Base-by-base conservation (phyloP, 345 rosid species). In the Toxicodendron radicans region DNA sequence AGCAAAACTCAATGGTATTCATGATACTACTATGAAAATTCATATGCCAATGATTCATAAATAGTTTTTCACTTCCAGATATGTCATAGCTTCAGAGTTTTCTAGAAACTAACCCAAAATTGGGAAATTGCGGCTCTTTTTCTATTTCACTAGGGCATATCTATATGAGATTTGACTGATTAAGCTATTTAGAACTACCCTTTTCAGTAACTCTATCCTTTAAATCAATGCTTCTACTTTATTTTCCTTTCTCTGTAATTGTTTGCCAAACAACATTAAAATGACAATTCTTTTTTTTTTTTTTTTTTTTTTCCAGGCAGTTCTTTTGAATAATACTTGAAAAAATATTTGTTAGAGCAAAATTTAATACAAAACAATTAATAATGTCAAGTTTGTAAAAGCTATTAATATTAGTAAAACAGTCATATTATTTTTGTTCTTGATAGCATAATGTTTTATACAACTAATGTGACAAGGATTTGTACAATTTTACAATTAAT, bases 61-160 rank as follows among this genome's bases (percentile, higher is more conserved):
- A 69, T 21, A 69, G 10, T 30, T 38, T 35, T 65, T 45, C 7
- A 46, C 2, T 21, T 56, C 63, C 62, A 54, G 38, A 20, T 21
- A 56, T 11, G 4, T 49, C 21, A 13, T 8, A 38, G 52, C 52
- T 69, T 56, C 51, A 38, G 13, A 43, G 21, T 64, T 45, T 23
- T 7, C 52, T 64, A 64, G 68, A 38, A 43, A 64, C 68, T 64
- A 64, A 18, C 33, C 68, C n/a, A 20, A 45, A 43, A 10, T 43
- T 23, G 30, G 2, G 12, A 30, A 13, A 64, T 45, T 23, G n/a
- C 51, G 6, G 53, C 68, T 64, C 5, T 14, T 21, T 20, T 58
- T 21, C 33, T 3, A 9, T 27, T 58, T 58, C 32, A 58, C 33
- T 38, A 5, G 43, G 43, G 9, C 9, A 7, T 38, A 35, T 70